These are phyloP conservation scores for Penicillium sp. DNA, from an alignment of 2,329 filamentous ascomycete genomes.

Conservation along the genomic window DNA sequence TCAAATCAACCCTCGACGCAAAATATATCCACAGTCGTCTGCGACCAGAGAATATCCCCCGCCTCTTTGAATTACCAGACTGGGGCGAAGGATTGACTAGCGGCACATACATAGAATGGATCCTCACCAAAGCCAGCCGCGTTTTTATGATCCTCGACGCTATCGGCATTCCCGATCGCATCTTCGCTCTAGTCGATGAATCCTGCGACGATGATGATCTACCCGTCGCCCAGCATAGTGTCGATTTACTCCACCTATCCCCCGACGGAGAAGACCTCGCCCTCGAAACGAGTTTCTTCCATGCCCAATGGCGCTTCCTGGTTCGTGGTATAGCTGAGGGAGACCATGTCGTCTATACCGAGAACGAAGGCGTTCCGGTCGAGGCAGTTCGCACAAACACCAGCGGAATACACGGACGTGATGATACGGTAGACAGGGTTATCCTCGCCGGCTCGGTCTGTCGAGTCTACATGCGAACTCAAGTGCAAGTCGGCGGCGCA, in stretches of 20 bases:
- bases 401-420: slow-evolving; percentile 32
- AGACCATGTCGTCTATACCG: slow-evolving; percentile 57
- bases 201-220: slow-evolving; percentile 62
- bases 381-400: slow-evolving; percentile 50
- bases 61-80: slow-evolving; percentile 38
- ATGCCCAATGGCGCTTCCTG: slow-evolving; percentile 58
- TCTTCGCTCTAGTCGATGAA: slow-evolving; percentile 60
- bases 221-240: slow-evolving; percentile 54
- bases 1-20: slow-evolving; percentile 42
- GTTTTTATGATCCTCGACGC: slow-evolving; percentile 60
- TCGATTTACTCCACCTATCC: slow-evolving; percentile 55
- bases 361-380: slow-evolving; percentile 59
- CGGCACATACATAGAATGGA: slow-evolving; percentile 62
- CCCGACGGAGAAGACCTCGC: slow-evolving; percentile 45
- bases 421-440: slow-evolving; percentile 39
- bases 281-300: slow-evolving; percentile 58
- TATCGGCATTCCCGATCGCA: slow-evolving; percentile 61
- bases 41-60: slow-evolving; percentile 36
- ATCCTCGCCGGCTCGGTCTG: slow-evolving; percentile 38
- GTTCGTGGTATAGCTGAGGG: slow-evolving; percentile 56
- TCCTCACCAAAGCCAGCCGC: slow-evolving; percentile 56
- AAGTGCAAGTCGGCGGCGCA: slow-evolving; percentile 37
- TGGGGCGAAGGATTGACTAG: slow-evolving; percentile 48
- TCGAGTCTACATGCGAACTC: slow-evolving; percentile 38
- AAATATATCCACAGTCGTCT: slow-evolving; percentile 41